Conservation (phyloP, 1,284 basidiomycete genomes). For the Cryptococcus sp. region DNA sequence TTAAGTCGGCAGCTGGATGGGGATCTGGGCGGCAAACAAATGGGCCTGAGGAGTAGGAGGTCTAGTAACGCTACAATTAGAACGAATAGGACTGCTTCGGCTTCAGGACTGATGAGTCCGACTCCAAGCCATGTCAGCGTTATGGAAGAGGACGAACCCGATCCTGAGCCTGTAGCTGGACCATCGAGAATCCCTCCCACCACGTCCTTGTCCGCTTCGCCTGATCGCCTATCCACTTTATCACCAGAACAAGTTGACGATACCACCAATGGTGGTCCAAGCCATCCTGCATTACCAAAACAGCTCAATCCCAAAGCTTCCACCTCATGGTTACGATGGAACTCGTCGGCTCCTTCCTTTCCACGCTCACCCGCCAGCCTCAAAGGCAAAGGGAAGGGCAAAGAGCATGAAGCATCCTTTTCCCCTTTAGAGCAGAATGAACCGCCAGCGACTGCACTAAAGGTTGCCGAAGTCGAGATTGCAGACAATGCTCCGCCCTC, state of each 20-base stretch:
- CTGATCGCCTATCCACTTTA: background rate
- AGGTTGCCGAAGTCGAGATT: no score
- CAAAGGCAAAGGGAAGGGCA: slow-evolving; percentile 36
- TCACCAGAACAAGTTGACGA: background rate
- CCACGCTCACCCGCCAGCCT: slow-evolving; percentile 18
- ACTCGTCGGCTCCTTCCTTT: slow-evolving; percentile 37
- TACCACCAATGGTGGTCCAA: slow-evolving; percentile 2
- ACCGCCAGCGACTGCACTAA: no score
- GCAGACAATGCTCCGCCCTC: no score
- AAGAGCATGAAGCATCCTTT: slow-evolving; percentile 21
- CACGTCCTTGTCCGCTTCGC: background rate
- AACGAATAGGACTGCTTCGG: slow-evolving; percentile 24
- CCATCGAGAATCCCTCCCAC: background rate
- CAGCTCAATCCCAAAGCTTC: slow-evolving; percentile 38
- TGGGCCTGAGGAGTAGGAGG: slow-evolving; percentile 43
- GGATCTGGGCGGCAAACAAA: slow-evolving; percentile 40
- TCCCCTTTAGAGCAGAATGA: no score
- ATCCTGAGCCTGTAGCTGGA: slow-evolving; percentile 1
- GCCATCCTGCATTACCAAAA: slow-evolving; percentile 11
- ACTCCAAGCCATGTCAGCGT: slow-evolving; percentile 12
- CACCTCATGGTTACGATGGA: slow-evolving; percentile 45
- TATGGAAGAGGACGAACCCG: slow-evolving; percentile 29
- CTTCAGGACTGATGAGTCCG: slow-evolving; percentile 9
- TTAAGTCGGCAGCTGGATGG: slow-evolving; percentile 44
- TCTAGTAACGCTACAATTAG: slow-evolving; percentile 37